Percentiles rank a stretch among this genome's conserved stretches.
Evolutionary conservation across 2,329 filamentous ascomycete genomes (phyloP).

Genomic region (Triangularia verruculosa): DNA sequence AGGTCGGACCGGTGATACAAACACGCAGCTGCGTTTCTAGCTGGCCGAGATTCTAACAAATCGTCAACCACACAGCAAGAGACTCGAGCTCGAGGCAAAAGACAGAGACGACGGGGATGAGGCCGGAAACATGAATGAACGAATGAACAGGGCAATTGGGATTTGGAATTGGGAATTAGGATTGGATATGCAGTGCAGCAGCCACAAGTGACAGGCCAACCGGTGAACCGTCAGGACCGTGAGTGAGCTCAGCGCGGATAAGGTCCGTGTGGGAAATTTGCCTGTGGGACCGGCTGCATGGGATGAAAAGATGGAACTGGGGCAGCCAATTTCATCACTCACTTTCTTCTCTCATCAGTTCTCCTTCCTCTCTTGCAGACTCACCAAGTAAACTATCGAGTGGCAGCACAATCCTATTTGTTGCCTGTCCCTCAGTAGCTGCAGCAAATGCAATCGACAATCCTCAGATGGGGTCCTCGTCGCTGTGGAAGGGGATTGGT

Average conservation of each 20-base stretch:
- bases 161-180: background rate
- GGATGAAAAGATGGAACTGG: background rate
- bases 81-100: background rate
- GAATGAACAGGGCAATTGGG: background rate
- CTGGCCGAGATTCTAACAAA: background rate
- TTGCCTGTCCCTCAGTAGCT: background rate
- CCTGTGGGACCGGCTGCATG: conserved; percentile 13
- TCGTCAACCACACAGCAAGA: background rate
- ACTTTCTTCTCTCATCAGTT: background rate
- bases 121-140: background rate
- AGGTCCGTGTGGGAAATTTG: conserved; percentile 18
- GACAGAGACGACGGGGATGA: background rate
- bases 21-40: conserved; percentile 9
- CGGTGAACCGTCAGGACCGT: background rate
- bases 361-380: background rate
- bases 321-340: background rate
- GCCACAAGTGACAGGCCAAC: background rate
- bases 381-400: no score
- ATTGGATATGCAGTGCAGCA: background rate
- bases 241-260: conserved; percentile 8
- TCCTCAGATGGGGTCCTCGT: background rate
- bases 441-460: background rate
- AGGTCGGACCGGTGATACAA: conserved; percentile 20
- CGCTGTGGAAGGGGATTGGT: background rate
- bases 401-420: background rate